Evolutionary conservation across 805 yeast genomes (phyloP).

Genomic region (Ogataea polymorpha): DNA sequence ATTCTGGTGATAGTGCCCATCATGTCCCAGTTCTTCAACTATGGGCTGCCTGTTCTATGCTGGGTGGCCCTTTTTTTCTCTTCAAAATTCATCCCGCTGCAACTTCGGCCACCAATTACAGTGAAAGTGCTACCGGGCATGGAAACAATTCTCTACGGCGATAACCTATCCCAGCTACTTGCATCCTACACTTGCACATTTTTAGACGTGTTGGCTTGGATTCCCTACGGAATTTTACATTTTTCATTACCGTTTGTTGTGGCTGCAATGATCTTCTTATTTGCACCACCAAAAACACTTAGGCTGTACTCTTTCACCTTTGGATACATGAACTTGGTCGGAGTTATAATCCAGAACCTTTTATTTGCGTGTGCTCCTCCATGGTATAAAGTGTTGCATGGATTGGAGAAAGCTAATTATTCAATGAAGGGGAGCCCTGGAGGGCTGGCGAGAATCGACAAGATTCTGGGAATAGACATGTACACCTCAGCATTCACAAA

Average conservation of each 20-base stretch:
- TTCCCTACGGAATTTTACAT: conserved; percentile 91
- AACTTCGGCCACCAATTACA: conserved; percentile 78
- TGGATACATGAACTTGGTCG: conserved; percentile 89
- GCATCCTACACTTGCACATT: conserved; percentile 68
- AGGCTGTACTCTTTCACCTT: conserved; percentile 88
- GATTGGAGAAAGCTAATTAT: conserved; percentile 86
- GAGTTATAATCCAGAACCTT: conserved; percentile 73
- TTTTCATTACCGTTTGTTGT: conserved; percentile 88
- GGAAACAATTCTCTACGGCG: conserved; percentile 92
- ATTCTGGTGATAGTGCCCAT: conserved; percentile 58
- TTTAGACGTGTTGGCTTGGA: conserved; percentile 84
- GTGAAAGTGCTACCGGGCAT: conserved; percentile 90
- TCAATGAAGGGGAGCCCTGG: conserved; percentile 94
- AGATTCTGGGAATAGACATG: conserved; percentile 71
- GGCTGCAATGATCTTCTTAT: conserved; percentile 72
- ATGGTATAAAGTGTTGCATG: conserved; percentile 87
- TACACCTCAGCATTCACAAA: conserved; percentile 79
- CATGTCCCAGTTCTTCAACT: conserved; percentile 79
- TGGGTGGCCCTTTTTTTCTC: conserved; percentile 87
- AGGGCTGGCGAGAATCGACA: conserved; percentile 86
- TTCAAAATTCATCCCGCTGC: conserved; percentile 68
- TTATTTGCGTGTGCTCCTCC: conserved; percentile 95
- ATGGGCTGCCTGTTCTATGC: conserved; percentile 78
- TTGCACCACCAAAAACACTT: conserved; percentile 87
- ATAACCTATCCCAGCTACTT: conserved; percentile 78